Percentiles rank a stretch among this genome's conserved stretches.
Evolutionary conservation across 257 asterid genomes (phyloP).

Genomic region (Solanum virginianum): DNA sequence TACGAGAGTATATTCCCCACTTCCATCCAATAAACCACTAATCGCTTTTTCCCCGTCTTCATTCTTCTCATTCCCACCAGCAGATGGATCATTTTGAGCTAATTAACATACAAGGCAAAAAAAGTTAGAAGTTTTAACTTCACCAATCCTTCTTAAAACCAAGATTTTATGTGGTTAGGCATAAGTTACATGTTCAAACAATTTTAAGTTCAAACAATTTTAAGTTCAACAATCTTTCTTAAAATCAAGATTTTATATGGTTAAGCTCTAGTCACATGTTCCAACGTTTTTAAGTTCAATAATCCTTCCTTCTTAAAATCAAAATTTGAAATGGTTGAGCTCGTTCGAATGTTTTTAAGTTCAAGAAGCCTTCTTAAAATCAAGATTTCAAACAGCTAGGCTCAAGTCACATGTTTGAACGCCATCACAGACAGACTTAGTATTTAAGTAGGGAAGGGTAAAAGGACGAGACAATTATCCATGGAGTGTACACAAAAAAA

Average conservation of each 20-base stretch:
- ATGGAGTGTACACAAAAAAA: background rate
- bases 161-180: background rate
- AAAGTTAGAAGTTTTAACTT: background rate
- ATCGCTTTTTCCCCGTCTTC: slow-evolving; percentile 30
- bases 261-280: background rate
- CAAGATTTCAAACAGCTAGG: too few species aligned
- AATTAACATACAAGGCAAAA: background rate
- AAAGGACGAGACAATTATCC: background rate
- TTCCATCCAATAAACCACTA: slow-evolving; percentile 65
- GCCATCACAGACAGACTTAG: background rate
- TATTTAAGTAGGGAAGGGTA: background rate
- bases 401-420: background rate
- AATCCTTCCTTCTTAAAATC: background rate
- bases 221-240: too few species aligned
- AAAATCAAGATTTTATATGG: background rate
- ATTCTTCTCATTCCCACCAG: slow-evolving; percentile 22
- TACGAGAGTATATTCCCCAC: slow-evolving; percentile 88
- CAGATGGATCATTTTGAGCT: slow-evolving; percentile 53
- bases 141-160: background rate
- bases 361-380: too few species aligned
- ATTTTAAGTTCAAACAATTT: too few species aligned
- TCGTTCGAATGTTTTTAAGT: too few species aligned
- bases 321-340: background rate
- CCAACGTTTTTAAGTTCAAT: background rate
- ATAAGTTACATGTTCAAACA: background rate